These are phyloP conservation scores for Triticum timopheevii DNA, from an alignment of 176 grass and related monocot species.

Conservation along the genomic window DNA sequence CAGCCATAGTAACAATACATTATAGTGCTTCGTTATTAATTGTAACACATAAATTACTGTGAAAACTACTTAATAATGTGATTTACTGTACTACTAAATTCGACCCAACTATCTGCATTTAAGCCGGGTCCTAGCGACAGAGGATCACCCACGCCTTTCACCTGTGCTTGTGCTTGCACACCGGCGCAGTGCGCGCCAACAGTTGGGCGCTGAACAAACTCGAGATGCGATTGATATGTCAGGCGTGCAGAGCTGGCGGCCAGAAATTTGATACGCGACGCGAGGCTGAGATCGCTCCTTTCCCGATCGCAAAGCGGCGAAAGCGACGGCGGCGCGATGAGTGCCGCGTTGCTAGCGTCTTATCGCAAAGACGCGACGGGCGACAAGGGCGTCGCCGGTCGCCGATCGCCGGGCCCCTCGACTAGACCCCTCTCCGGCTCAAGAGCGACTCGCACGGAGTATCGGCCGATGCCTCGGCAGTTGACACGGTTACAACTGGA, in stretches of 20 bases:
- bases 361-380: neutral
- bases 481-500: constrained; percentile 38
- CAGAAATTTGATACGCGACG: neutral
- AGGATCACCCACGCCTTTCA: neutral
- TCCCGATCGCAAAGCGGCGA: neutral
- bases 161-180: neutral
- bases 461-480: neutral
- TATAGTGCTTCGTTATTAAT: too few species aligned
- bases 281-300: neutral
- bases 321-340: neutral
- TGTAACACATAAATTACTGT: too few species aligned
- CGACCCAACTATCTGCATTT: too few species aligned
- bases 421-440: neutral
- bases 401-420: too few species aligned
- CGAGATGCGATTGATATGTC: neutral
- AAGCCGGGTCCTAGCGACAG: too few species aligned
- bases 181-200: neutral
- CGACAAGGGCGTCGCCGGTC: neutral
- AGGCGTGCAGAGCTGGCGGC: neutral
- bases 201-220: neutral
- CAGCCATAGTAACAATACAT: too few species aligned
- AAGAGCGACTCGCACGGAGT: neutral
- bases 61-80: too few species aligned
- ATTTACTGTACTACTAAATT: too few species aligned
- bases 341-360: neutral